A percentile compares a stretch with the other conserved stretches of the same genome.
Conservation (phyloP, 129 eudicot species). For the Glebionis coronaria region DNA sequence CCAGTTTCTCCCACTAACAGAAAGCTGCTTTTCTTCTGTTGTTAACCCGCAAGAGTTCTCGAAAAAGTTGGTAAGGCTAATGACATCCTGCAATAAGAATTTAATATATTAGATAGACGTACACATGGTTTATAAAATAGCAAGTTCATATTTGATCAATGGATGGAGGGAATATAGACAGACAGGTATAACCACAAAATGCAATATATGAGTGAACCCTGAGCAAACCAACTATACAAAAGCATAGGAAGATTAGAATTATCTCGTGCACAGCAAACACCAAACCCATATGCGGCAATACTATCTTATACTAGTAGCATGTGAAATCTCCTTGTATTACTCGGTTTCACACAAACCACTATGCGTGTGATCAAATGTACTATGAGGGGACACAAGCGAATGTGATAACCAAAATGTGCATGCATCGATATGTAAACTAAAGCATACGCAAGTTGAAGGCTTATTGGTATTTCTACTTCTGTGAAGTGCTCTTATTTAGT, state of each 20-base stretch:
- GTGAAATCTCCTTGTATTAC: too few relatives aligned
- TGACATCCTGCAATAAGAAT: conserved; percentile 72
- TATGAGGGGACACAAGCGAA: neutral
- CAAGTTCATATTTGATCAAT: conserved; percentile 1
- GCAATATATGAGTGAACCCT: conserved; percentile 4
- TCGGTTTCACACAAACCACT: neutral
- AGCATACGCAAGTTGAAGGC: conserved; percentile 8
- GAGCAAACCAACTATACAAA: conserved; percentile 5
- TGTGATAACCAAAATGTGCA: neutral
- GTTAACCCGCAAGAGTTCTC: conserved; percentile 58
- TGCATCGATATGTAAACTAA: neutral
- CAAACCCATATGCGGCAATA: neutral
- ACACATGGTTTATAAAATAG: neutral
- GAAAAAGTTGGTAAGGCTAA: conserved; percentile 68
- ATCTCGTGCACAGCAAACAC: neutral
- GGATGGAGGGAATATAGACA: neutral
- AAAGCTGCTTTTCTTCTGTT: conserved; percentile 87
- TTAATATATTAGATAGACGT: conserved; percentile 5
- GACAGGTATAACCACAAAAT: neutral
- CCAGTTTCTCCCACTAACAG: conserved; percentile 91
- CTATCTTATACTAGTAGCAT: neutral
- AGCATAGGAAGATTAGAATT: neutral
- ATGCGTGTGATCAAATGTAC: neutral
- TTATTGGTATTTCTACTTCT: conserved; percentile 12
- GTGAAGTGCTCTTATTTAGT: conserved; percentile 2